Evolutionary conservation across 2,329 filamentous ascomycete genomes (phyloP).

Genomic region (Penicillium sumatraense): DNA sequence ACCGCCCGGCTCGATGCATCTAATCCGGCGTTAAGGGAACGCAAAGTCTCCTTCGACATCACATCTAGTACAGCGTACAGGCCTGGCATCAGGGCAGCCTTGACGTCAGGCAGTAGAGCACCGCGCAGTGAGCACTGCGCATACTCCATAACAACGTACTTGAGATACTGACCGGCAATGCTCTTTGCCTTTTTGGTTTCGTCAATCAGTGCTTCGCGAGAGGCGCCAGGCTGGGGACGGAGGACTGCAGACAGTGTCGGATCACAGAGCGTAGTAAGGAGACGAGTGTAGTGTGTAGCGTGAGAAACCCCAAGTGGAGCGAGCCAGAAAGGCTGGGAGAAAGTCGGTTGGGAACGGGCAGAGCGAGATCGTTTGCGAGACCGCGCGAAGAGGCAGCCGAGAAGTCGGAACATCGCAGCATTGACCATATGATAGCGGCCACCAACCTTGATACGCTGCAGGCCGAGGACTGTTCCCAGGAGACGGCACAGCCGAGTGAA

Average conservation of each 20-base stretch:
- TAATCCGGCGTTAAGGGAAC: conserved; percentile 56
- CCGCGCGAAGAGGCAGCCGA: conserved; percentile 60
- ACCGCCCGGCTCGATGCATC: conserved; percentile 57
- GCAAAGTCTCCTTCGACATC: conserved; percentile 55
- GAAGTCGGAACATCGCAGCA: conserved; percentile 58
- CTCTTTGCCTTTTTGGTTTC: conserved; percentile 63
- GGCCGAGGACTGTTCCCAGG: conserved; percentile 57
- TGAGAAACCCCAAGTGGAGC: conserved; percentile 47
- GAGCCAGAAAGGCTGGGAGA: conserved; percentile 39
- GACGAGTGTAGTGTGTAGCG: conserved; percentile 56
- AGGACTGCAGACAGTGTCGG: conserved; percentile 63
- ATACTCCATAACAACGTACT: conserved; percentile 62
- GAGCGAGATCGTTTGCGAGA: conserved; percentile 41
- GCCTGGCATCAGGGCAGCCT: conserved; percentile 57
- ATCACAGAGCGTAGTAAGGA: conserved; percentile 65
- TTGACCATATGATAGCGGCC: conserved; percentile 65
- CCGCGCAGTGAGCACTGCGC: conserved; percentile 57
- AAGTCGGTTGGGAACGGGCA: conserved; percentile 27
- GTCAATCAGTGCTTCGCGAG: conserved; percentile 58
- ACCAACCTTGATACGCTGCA: conserved; percentile 62
- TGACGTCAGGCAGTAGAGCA: conserved; percentile 55
- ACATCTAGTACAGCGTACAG: conserved; percentile 59
- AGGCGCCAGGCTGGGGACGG: conserved; percentile 36
- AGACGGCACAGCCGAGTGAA: conserved; percentile 61
- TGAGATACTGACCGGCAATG: conserved; percentile 61